A percentile compares a stretch with the other conserved stretches of the same genome.
phyloP scores from a whole-genome alignment of 2,329 filamentous ascomycete genomes.

The Gnomoniopsis smithogilvyi region DNA sequence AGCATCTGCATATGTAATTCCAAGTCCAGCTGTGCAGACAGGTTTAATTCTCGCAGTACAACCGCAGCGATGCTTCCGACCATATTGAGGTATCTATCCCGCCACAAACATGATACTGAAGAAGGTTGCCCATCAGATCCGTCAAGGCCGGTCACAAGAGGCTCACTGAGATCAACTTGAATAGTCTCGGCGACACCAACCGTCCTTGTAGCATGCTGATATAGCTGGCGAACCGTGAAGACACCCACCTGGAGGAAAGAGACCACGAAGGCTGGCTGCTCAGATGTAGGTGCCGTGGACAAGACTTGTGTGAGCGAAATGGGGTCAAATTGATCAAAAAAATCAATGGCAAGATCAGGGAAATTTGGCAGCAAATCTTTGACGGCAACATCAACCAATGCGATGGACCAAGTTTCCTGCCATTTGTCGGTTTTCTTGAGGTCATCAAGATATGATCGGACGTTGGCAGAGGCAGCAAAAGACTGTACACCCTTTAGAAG shows the following conservation, averaged over 20 bases:
- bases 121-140: neutral
- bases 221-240: slow-evolving; percentile 12
- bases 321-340: slow-evolving; percentile 9
- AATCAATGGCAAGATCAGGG: slow-evolving; percentile 1
- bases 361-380: slow-evolving; percentile 8
- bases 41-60: slow-evolving; percentile 10
- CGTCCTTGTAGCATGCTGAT: slow-evolving; percentile 7
- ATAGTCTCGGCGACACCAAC: neutral
- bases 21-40: slow-evolving; percentile 8
- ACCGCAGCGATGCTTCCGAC: slow-evolving; percentile 6
- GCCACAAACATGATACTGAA: neutral
- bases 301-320: neutral
- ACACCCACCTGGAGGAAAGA: slow-evolving; percentile 9
- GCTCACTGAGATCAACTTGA: neutral
- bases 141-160: neutral
- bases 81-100: slow-evolving; percentile 11
- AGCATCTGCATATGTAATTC: slow-evolving; percentile 6
- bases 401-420: neutral
- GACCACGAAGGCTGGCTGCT: slow-evolving; percentile 2
- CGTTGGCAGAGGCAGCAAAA: slow-evolving; percentile 1
- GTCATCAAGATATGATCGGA: neutral
- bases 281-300: neutral
- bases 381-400: neutral
- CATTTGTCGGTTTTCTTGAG: neutral
- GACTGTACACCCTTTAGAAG: slow-evolving; percentile 9